These are phyloP conservation scores for Musa beccarii DNA, from an alignment of 176 grass and related monocot genomes.

Conservation along the genomic window DNA sequence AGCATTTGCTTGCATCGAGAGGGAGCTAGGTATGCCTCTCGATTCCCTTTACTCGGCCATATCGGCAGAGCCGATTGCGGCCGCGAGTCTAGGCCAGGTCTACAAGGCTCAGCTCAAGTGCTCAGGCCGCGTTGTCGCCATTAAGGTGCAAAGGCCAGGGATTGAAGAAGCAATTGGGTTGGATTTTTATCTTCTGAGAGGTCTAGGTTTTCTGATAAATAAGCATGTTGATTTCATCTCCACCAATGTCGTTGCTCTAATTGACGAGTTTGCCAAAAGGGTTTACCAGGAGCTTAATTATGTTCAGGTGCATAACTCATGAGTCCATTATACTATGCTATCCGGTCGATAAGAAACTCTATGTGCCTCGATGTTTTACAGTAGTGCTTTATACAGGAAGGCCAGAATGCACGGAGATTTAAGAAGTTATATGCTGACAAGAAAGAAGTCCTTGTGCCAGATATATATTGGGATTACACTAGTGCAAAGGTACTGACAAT, in stretches of 20 bases:
- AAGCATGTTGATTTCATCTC: slow-evolving; percentile 76
- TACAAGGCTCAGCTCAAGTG: slow-evolving; percentile 81
- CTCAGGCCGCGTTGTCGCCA: slow-evolving; percentile 62
- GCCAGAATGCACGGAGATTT: slow-evolving; percentile 89
- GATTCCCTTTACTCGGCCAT: slow-evolving; percentile 68
- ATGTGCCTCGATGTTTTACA: background rate
- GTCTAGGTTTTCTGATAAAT: slow-evolving; percentile 75
- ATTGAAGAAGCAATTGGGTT: slow-evolving; percentile 90
- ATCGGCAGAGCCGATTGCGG: slow-evolving; percentile 81
- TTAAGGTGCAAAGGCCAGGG: slow-evolving; percentile 80
- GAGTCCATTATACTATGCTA: background rate
- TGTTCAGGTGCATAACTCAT: slow-evolving; percentile 60
- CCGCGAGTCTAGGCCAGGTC: slow-evolving; percentile 93
- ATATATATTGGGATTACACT: slow-evolving; percentile 97
- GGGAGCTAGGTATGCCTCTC: slow-evolving; percentile 60
- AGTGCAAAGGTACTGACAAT: slow-evolving; percentile 87
- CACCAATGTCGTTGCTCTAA: slow-evolving; percentile 74
- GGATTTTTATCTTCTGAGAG: slow-evolving; percentile 85
- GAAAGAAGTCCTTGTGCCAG: slow-evolving; percentile 81
- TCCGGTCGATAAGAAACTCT: background rate
- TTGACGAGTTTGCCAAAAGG: slow-evolving; percentile 85
- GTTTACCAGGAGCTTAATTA: slow-evolving; percentile 99
- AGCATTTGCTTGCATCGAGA: slow-evolving; percentile 86
- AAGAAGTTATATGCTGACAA: slow-evolving; percentile 94
- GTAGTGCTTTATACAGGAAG: slow-evolving; percentile 48